Base-by-base conservation (phyloP, 805 yeast genomes). In the Starmerella bacillaris region DNA sequence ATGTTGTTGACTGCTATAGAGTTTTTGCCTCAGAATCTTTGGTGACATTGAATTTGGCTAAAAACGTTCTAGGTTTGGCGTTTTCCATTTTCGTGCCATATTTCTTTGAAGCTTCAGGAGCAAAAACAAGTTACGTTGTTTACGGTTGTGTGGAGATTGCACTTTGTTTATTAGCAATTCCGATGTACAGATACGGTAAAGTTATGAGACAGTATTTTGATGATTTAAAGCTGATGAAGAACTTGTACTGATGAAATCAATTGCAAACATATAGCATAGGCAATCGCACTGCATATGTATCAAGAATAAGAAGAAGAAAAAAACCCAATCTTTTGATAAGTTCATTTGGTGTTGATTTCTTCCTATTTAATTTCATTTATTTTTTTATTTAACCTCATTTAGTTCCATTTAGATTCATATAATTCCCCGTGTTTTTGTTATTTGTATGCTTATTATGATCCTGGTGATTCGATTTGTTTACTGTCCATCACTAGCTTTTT, bases 11-110 rank as follows among this genome's bases (percentile, higher is more conserved):
- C 48, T 60, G 66, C 9, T 70, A 71, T 50, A 63, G 63, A 38
- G 57, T 62, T 58, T 68, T 61, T 56, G 74, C 78, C 0, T 61
- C 70, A 3, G 77, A 72, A 45, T 60, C 72, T 0, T 56, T 72
- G 22, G 78, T 72, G 2, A 59, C 73, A 5, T 57, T 71, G 35
- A 71, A 70, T 47, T 54, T 71, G 33, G 51, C 60, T 35, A 71
- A 72, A 51, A 72, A 72, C 43, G 51, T 67, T 7, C 33, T 69
- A 22, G 77, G 76, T 3, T 68, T 71, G 41, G 47, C 61, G 12
- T 71, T 71, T 45, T 67, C 75, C 4, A 56, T 71, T 18, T 71
- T 72, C 53, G 71, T 68, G 46, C 68, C 65, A 34, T 42, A 54
- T 20, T 70, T 67, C 38, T 51, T 60, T 28, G 58, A 53, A 27